These are phyloP conservation scores for Mercurialis annua DNA, from an alignment of 345 rosid species.

Conservation along the genomic window DNA sequence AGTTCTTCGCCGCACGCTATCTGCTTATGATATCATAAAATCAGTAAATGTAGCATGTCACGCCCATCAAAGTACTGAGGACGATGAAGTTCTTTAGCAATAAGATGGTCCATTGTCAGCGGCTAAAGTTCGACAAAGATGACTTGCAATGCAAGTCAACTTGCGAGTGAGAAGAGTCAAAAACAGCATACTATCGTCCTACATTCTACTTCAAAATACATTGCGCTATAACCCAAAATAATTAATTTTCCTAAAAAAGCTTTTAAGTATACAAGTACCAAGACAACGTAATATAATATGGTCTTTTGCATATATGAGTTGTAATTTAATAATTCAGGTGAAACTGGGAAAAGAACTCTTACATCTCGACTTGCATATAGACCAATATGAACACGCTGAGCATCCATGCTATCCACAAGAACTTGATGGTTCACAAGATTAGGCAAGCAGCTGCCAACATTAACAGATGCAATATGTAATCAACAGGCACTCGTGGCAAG, in stretches of 20 bases:
- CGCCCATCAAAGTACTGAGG: background rate
- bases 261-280: background rate
- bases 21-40: conserved; percentile 44
- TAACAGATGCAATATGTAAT: conserved; percentile 5
- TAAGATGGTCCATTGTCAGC: background rate
- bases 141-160: background rate
- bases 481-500: no score
- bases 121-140: background rate
- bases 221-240: background rate
- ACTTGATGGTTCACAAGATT: conserved; percentile 85
- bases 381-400: conserved; percentile 74
- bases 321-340: background rate
- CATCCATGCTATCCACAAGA: conserved; percentile 85
- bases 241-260: conserved; percentile 7
- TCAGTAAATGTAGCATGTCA: conserved; percentile 7
- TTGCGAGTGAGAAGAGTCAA: background rate
- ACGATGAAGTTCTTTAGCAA: background rate
- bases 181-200: no score
- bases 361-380: conserved; percentile 85
- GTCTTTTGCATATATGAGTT: background rate
- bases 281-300: conserved; percentile 1
- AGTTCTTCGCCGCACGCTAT: conserved; percentile 90
- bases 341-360: conserved; percentile 32
- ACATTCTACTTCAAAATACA: background rate
- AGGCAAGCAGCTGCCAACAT: conserved; percentile 69